Conservation (phyloP, 192 early-diverging fungal species). For the Podochytrium sp. region DNA sequence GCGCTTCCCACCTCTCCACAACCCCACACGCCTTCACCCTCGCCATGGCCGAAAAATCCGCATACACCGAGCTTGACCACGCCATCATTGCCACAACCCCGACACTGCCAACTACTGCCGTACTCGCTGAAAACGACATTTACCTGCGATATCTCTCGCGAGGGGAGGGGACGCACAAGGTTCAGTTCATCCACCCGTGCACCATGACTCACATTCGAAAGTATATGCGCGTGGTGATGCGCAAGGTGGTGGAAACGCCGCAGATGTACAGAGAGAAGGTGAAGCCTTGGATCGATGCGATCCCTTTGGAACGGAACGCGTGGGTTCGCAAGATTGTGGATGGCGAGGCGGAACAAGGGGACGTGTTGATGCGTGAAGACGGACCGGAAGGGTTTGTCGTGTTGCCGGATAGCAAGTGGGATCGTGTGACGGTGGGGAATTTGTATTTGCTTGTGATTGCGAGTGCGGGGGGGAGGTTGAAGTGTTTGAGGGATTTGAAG, state of each 20-base stretch:
- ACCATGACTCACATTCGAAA: slow-evolving; percentile 24
- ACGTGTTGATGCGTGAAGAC: neutral
- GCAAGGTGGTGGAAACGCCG: slow-evolving; percentile 16
- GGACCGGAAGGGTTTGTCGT: slow-evolving; percentile 18
- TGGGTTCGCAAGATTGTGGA: slow-evolving; percentile 20
- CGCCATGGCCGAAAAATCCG: neutral
- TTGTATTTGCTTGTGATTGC: slow-evolving; percentile 23
- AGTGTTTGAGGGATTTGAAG: slow-evolving; percentile 10
- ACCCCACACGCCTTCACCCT: neutral
- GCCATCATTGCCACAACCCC: neutral
- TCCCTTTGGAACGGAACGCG: neutral
- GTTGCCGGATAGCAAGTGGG: slow-evolving; percentile 22
- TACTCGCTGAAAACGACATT: slow-evolving; percentile 19
- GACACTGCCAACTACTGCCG: neutral
- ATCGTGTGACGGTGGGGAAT: slow-evolving; percentile 5
- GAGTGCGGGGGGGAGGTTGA: neutral
- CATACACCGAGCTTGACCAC: slow-evolving; percentile 1
- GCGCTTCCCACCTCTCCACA: neutral
- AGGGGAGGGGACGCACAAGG: neutral
- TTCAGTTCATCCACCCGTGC: slow-evolving; percentile 14
- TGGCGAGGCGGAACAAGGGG: slow-evolving; percentile 5
- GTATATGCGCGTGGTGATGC: neutral
- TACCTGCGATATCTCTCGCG: neutral
- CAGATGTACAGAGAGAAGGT: neutral
- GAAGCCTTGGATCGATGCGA: neutral